phyloP scores from a whole-genome alignment of 257 asterid species.

The Rhazya stricta region DNA sequence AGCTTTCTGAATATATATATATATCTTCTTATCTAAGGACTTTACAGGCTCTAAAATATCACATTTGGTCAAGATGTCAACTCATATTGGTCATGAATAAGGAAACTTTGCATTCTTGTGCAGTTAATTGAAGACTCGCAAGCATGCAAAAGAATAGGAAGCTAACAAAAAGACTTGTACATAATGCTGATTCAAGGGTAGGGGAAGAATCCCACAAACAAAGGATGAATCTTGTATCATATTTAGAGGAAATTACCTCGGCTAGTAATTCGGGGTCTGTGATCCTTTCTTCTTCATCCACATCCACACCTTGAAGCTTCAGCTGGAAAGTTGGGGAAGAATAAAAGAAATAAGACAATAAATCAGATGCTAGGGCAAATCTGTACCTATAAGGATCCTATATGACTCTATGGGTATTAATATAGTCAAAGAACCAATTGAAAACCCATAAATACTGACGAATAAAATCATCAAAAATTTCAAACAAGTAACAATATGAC shows the following conservation, averaged over 20 bases:
- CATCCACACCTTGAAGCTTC: conserved; percentile 63
- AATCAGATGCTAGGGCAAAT: neutral
- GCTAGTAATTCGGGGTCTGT: conserved; percentile 71
- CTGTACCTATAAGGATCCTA: neutral
- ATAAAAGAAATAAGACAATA: neutral
- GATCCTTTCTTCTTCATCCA: conserved; percentile 81
- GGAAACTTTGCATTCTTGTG: neutral
- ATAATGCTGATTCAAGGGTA: neutral
- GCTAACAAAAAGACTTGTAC: neutral
- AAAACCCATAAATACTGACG: neutral
- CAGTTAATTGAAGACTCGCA: neutral
- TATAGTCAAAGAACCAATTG: neutral
- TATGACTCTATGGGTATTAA: neutral
- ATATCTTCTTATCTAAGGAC: neutral
- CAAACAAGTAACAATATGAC: neutral
- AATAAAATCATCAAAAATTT: neutral
- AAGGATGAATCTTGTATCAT: neutral
- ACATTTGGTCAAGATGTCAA: neutral
- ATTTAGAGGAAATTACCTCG: conserved; percentile 50
- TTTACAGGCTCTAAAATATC: neutral
- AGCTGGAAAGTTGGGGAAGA: conserved; percentile 31
- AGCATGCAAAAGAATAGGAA: neutral
- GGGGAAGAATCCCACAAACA: neutral
- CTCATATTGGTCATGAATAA: neutral
- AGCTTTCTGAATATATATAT: neutral